Percentiles rank a stretch among this genome's conserved stretches.
phyloP scores from a whole-genome alignment of 805 yeast species.

The Saccharomycopsis javanensis region DNA sequence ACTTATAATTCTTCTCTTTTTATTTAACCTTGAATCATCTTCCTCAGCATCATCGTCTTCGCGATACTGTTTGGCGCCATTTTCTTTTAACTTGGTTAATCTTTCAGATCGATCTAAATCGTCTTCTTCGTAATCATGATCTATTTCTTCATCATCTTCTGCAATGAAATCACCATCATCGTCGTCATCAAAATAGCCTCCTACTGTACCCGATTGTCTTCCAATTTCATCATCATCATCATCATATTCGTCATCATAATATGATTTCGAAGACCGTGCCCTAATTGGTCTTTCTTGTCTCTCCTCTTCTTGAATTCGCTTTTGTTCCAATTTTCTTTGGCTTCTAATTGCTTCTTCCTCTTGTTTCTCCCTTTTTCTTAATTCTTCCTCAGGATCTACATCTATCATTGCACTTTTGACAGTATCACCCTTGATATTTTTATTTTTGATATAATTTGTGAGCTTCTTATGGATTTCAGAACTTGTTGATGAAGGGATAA shows the following conservation, averaged over 20 bases:
- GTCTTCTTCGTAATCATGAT: constrained; percentile 20
- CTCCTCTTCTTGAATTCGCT: constrained; percentile 20
- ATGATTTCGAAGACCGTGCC: background rate
- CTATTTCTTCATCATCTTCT: constrained; percentile 19
- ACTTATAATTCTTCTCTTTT: constrained; percentile 18
- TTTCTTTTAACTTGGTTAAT: constrained; percentile 14
- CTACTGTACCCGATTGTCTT: background rate
- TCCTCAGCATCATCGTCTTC: constrained; percentile 10
- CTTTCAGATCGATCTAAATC: constrained; percentile 22
- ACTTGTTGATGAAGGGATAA: constrained; percentile 84
- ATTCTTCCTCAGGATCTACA: constrained; percentile 61
- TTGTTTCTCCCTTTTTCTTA: constrained; percentile 56
- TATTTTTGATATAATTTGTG: constrained; percentile 52
- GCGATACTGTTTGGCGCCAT: constrained; percentile 8
- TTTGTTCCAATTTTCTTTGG: constrained; percentile 52
- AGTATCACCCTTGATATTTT: constrained; percentile 30
- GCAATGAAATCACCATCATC: constrained; percentile 20
- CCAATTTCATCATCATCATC: constrained; percentile 15
- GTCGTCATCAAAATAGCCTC: constrained; percentile 18
- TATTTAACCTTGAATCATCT: constrained; percentile 9
- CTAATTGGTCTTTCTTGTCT: constrained; percentile 8
- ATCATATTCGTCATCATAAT: constrained; percentile 3
- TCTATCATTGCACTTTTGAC: constrained; percentile 33
- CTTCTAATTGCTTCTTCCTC: constrained; percentile 56
- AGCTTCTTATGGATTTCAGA: constrained; percentile 75